Conservation (phyloP, 1,284 basidiomycete genomes). For the Cystobasidium slooffiae region DNA sequence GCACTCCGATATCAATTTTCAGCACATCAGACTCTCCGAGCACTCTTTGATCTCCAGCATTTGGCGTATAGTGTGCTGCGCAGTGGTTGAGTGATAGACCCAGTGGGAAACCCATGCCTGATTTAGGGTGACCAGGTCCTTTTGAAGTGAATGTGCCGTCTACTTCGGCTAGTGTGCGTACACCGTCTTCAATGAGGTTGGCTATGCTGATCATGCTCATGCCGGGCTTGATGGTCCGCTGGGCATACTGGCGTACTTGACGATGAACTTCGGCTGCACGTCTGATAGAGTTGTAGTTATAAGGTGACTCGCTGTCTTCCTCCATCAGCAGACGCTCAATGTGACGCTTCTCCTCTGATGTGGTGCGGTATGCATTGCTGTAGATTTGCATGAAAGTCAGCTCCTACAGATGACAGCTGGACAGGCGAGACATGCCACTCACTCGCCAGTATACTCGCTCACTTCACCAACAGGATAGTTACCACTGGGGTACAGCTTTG, state of each 20-base stretch:
- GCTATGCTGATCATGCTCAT: constrained; percentile 95
- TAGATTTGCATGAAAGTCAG: not conserved
- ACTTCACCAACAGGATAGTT: constrained; percentile 90
- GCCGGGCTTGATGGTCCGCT: constrained; percentile 83
- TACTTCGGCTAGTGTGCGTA: constrained; percentile 87
- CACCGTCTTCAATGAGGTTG: constrained; percentile 89
- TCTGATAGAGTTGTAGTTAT: constrained; percentile 80
- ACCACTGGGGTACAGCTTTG: constrained; percentile 84
- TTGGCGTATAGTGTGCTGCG: constrained; percentile 96
- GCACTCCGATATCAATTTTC: constrained; percentile 97
- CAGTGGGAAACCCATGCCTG: constrained; percentile 94
- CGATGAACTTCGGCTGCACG: constrained; percentile 95
- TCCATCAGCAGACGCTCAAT: constrained; percentile 69
- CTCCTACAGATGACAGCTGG: not conserved
- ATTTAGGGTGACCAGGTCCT: constrained; percentile 62
- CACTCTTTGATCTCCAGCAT: constrained; percentile 66
- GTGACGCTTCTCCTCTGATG: constrained; percentile 87
- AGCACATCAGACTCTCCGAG: constrained; percentile 83
- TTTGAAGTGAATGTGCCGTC: constrained; percentile 62
- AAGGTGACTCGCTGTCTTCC: constrained; percentile 67
- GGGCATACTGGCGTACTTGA: constrained; percentile 81
- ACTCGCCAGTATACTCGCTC: constrained; percentile 88
- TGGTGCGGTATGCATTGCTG: constrained; percentile 83
- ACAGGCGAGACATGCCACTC: constrained; percentile 46
- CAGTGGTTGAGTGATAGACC: constrained; percentile 92